Percentiles rank a stretch among this genome's conserved stretches.
Conservation (phyloP, 805 yeast species). For the Millerago galiae region DNA sequence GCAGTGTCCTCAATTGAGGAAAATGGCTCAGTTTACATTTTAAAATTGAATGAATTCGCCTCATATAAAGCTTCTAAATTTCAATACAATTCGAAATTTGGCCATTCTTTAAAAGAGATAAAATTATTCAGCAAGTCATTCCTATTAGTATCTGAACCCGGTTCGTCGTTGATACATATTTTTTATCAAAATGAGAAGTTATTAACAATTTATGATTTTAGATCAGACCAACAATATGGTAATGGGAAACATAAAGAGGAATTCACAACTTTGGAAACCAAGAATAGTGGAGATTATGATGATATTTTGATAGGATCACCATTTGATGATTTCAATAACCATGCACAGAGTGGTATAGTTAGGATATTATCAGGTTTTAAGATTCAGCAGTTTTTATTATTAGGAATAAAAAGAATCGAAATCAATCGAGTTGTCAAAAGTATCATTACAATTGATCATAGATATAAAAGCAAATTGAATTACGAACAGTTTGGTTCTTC, state of each 20-base stretch:
- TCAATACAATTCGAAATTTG: slow-evolving; percentile 34
- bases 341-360: slow-evolving; percentile 32
- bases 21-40: slow-evolving; percentile 38
- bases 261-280: slow-evolving; percentile 27
- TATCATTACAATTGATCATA: background rate
- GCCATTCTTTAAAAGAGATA: slow-evolving; percentile 31
- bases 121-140: slow-evolving; percentile 26
- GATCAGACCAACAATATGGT: slow-evolving; percentile 30
- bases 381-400: slow-evolving; percentile 11
- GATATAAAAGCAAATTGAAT: slow-evolving; percentile 13
- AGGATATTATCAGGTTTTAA: slow-evolving; percentile 26
- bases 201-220: slow-evolving; percentile 23
- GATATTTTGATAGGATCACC: slow-evolving; percentile 43
- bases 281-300: background rate
- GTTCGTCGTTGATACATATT: slow-evolving; percentile 37
- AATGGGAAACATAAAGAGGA: slow-evolving; percentile 35
- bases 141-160: slow-evolving; percentile 47
- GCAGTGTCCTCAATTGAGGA: slow-evolving; percentile 47
- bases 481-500: slow-evolving; percentile 39
- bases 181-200: slow-evolving; percentile 23
- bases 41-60: slow-evolving; percentile 32
- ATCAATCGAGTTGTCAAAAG: slow-evolving; percentile 2
- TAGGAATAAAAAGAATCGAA: slow-evolving; percentile 5
- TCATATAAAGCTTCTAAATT: background rate
- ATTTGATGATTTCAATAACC: slow-evolving; percentile 27